Conservation (phyloP, 2,329 filamentous ascomycete genomes). For the Botryotinia calthae region DNA sequence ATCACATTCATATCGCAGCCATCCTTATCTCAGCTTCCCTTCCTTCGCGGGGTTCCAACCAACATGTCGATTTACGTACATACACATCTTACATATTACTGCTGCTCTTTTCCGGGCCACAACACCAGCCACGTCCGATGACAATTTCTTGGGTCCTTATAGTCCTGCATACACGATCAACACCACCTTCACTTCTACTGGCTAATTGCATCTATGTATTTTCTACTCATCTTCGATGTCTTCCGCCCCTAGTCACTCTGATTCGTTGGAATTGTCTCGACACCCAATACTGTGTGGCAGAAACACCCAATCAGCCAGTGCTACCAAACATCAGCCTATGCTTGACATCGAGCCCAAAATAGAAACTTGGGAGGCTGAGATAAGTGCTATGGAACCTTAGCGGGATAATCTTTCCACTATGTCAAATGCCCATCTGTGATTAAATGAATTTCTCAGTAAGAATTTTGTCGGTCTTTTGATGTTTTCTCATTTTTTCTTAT, state of each 20-base stretch:
- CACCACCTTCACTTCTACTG: constrained; percentile 9
- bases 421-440: constrained; percentile 5
- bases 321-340: constrained; percentile 1
- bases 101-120: constrained; percentile 5
- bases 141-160: not conserved
- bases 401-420: not conserved
- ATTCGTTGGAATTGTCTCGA: constrained; percentile 11
- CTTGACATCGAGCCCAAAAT: constrained; percentile 14
- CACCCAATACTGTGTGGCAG: not conserved
- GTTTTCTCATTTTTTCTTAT: not conserved
- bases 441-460: constrained; percentile 18
- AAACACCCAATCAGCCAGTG: constrained; percentile 7
- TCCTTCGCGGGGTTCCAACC: not conserved
- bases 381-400: constrained; percentile 13
- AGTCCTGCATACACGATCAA: constrained; percentile 18
- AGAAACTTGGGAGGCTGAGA: constrained; percentile 24
- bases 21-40: constrained; percentile 6
- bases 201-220: not conserved
- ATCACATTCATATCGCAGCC: not conserved
- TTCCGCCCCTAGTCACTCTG: constrained; percentile 6
- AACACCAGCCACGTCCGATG: constrained; percentile 16
- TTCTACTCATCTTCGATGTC: constrained; percentile 4
- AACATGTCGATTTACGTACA: not conserved
- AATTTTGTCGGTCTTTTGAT: not conserved
- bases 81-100: not conserved